These are phyloP conservation scores for Scedosporium aurantiacum DNA, from an alignment of 2,329 filamentous ascomycete species.

Conservation along the genomic window DNA sequence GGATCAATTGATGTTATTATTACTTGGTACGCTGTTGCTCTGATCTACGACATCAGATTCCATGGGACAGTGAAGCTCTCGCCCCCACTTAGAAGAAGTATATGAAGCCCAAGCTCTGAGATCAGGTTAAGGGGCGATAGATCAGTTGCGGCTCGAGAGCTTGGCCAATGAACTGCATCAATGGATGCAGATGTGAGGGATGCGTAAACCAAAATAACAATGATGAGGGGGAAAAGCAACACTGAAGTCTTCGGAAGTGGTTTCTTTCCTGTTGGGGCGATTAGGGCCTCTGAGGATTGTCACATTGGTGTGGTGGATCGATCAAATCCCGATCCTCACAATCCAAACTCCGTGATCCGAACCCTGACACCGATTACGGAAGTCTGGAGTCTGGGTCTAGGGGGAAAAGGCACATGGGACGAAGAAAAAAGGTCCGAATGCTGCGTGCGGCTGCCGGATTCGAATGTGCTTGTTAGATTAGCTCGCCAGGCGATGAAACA, in stretches of 20 bases:
- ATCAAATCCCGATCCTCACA: no score
- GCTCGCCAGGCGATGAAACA: background rate
- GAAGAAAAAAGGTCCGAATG: background rate
- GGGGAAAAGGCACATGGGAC: background rate
- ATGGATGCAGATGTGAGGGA: no score
- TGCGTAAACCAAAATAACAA: no score
- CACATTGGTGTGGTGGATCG: no score
- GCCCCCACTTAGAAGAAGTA: background rate
- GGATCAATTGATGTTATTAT: no score
- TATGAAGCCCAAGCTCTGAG: background rate
- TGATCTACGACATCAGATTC: no score
- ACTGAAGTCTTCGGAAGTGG: no score
- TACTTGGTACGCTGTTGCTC: background rate
- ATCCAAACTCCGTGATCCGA: no score
- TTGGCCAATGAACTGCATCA: no score
- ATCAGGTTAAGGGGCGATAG: background rate
- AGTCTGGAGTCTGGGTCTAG: background rate
- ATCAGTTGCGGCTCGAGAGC: background rate
- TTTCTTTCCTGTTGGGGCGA: no score
- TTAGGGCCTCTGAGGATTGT: no score
- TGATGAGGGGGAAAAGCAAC: no score
- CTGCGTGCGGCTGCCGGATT: background rate
- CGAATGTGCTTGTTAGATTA: background rate
- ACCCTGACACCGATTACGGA: background rate
- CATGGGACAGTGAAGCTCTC: background rate